Evolutionary conservation across 495 filamentous ascomycete genomes (phyloP), one percentile per base, ranked within the genome.

Genomic region (Aspergillus asperescens): DNA sequence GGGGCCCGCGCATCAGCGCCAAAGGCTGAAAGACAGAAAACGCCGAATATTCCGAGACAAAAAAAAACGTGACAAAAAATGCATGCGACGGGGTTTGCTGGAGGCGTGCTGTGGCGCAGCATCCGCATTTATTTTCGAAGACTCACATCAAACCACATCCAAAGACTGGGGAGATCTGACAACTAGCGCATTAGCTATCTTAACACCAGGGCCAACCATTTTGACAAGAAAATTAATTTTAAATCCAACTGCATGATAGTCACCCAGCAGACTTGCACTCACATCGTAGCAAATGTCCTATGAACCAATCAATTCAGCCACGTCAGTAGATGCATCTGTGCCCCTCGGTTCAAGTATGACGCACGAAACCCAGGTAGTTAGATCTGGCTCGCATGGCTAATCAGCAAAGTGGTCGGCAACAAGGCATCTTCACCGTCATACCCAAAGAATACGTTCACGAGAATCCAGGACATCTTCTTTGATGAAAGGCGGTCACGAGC

Each of bases 381-480:
- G 87, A 88, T 51, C 85, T 79, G 70, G 51, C 50, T 61, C 50
- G 49, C 52, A 48, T 41, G 23, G 63, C 76, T 62, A 71, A 69
- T 63, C 49, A 46, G 58, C 59, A 43, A 59, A 60, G 61, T 63
- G 62, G 60, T 61, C 54, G 42, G 61, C 18, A 58, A 49, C 52
- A 56, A 53, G 61, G 53, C 38, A 47, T 57, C 47, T 64, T 66
- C 65, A 67, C 64, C 64, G 72, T 56, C 74, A 66, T 72, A 82
- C 72, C 82, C 83, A 69, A 85, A 84, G 70, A 80, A 78, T 50
- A 95, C 91, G 59, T 92, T 89, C 54, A 93, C 85, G 48, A 96
- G 72, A 50, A 90, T 85, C 83, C 86, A 89, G 29, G 86, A 83
- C 84, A 95, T 95, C 55, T 89, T 72, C 7, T 71, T 62, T n/a